Evolutionary conservation across 148 eudicot species (phyloP).

Genomic region (Fallopia convolvulus): DNA sequence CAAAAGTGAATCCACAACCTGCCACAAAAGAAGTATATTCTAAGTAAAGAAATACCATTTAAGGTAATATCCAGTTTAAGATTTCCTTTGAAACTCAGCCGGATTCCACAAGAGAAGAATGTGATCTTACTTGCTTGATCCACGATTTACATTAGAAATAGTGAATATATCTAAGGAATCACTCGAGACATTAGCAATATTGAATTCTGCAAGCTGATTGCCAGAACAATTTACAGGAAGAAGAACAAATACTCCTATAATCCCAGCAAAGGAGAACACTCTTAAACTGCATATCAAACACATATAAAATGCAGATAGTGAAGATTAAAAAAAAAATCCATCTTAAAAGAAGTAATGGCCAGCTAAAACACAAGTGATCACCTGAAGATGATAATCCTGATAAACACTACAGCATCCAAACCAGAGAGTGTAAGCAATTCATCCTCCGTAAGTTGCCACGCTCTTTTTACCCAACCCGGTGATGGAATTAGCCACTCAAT

Average conservation of each 20-base stretch:
- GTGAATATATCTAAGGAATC: slow-evolving; percentile 62
- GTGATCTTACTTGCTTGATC: slow-evolving; percentile 49
- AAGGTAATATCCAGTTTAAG: neutral
- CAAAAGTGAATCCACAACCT: slow-evolving; percentile 20
- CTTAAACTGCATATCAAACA: slow-evolving; percentile 42
- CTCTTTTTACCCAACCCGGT: slow-evolving; percentile 56
- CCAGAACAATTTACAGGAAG: slow-evolving; percentile 73
- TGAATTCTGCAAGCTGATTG: slow-evolving; percentile 39
- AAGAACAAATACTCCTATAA: slow-evolving; percentile 63
- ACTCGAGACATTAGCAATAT: slow-evolving; percentile 40
- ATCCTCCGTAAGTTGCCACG: slow-evolving; percentile 65
- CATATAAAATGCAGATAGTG: neutral
- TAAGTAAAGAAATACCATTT: neutral
- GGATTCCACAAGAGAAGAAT: neutral
- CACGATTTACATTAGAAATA: slow-evolving; percentile 63
- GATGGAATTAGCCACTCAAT: slow-evolving; percentile 45
- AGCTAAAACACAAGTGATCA: slow-evolving; percentile 16
- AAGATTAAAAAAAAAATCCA: neutral
- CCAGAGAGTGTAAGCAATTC: slow-evolving; percentile 61
- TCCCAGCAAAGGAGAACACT: slow-evolving; percentile 52
- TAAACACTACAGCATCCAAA: slow-evolving; percentile 76
- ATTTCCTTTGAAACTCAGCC: neutral
- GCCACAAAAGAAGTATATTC: neutral
- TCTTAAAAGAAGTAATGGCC: neutral
- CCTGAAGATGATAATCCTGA: slow-evolving; percentile 66